Conservation (phyloP, 2,329 filamentous ascomycete genomes). For the Aspergillus neotritici region DNA sequence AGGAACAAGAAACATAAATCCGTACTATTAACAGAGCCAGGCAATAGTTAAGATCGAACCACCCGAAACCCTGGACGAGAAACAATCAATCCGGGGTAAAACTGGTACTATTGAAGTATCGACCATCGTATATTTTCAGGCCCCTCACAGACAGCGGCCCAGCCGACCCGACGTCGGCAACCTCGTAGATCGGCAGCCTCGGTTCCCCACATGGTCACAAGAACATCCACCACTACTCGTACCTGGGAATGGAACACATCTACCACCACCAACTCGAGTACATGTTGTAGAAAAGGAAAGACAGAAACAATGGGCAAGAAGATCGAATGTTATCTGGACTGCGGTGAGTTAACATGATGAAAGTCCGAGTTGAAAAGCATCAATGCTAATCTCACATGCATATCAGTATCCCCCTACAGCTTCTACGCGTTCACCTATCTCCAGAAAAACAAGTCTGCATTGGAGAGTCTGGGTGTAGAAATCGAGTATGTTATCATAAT, state of each 20-base stretch:
- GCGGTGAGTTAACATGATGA: conserved; percentile 46
- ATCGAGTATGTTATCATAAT: conserved; percentile 53
- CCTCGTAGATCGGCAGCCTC: conserved; percentile 1
- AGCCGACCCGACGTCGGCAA: neutral
- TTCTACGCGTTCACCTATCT: conserved; percentile 54
- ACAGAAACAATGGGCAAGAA: conserved; percentile 49
- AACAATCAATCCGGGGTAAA: no score
- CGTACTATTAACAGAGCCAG: no score
- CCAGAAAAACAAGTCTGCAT: conserved; percentile 48
- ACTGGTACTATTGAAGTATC: no score
- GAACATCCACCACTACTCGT: neutral
- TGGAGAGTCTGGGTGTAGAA: conserved; percentile 56
- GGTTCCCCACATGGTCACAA: neutral
- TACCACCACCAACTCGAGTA: neutral
- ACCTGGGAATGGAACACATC: neutral
- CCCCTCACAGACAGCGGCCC: no score
- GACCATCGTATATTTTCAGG: neutral
- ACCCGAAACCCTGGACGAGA: no score
- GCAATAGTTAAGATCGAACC: no score
- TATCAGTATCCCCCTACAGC: conserved; percentile 57
- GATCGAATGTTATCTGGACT: conserved; percentile 63
- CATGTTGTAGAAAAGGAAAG: neutral
- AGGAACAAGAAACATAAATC: no score
- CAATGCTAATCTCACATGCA: neutral
- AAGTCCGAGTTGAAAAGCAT: neutral